Base-by-base conservation (phyloP, 805 yeast species). In the Ogataea corticis region DNA sequence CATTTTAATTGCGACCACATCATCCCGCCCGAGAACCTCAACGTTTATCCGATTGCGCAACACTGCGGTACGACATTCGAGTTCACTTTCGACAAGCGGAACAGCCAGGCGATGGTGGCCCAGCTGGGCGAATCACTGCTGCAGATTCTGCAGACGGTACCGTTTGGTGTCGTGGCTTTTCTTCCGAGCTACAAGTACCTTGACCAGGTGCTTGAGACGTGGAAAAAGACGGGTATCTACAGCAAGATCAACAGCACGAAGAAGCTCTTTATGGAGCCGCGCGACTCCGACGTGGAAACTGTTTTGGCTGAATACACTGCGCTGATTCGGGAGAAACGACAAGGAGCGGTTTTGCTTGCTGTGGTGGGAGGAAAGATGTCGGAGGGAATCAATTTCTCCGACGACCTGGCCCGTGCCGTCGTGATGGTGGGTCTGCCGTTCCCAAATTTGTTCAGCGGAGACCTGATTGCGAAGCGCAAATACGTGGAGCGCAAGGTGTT, bases 301-400 rank as follows among this genome's bases (percentile, higher is more conserved):
- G 67, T 79, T 0, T 63, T 90, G 13, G 50, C 62, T 1, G 77
- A 73, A 3, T 91, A 85, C 55, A 65, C 82, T 1, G 55, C 64
- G 1, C 58, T 69, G 0, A 71, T 83, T 10, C 52, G 57, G 2
- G 57, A 62, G 0, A 49, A 55, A 7, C 35, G 44, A 18, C 52
- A 59, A 4, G 92, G 94, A 1, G 91, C 95, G 0, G 55, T 86
- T 2, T 63, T 91, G 4, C 69, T 92, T 23, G 82, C 96, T 0
- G 96, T 92, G 1, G 96, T 92, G 13, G 97, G 97, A 1, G 98
- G 97, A 0, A 85, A 85, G 58, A 72, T 91, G 67, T 87, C 96
- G 0, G 98, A 91, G 63, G 98, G 98, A 4, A 92, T 91, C 34
- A 91, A 91, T 60, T 91, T 92, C 62, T 79, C 91, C 10, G 92